Percentiles rank a stretch among this genome's conserved stretches.
These are phyloP conservation scores for Zea luxurians DNA, from an alignment of 176 grass and related monocot species.

Conservation along the genomic window DNA sequence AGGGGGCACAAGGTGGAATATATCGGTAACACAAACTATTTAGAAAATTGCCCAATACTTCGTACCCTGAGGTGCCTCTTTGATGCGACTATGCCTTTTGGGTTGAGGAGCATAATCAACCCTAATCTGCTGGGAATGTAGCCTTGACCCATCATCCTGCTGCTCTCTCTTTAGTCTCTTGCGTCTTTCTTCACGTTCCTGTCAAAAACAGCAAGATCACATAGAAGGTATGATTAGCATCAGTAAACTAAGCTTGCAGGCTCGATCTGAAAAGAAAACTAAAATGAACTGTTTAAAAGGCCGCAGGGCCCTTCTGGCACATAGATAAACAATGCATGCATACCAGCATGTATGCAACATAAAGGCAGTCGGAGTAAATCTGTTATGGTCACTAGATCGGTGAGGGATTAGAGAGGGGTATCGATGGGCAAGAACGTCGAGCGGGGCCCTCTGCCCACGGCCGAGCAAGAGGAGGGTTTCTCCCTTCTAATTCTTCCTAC, in stretches of 20 bases:
- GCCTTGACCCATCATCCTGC: slow-evolving; percentile 59
- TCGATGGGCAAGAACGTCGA: no score
- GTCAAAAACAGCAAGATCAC: slow-evolving; percentile 25
- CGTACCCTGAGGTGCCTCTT: slow-evolving; percentile 85
- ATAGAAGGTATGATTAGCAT: neutral
- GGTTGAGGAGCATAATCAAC: slow-evolving; percentile 66
- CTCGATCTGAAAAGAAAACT: neutral
- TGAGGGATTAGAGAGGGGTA: no score
- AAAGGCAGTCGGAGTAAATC: slow-evolving; percentile 1
- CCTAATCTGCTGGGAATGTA: slow-evolving; percentile 51
- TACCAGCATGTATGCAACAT: neutral
- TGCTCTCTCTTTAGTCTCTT: slow-evolving; percentile 64
- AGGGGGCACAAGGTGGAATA: neutral
- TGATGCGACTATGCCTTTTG: slow-evolving; percentile 62
- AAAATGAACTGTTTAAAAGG: neutral
- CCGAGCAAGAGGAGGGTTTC: no score
- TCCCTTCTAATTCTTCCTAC: no score
- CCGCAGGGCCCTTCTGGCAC: neutral
- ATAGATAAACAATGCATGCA: neutral
- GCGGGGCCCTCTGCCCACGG: no score
- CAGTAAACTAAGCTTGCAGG: neutral
- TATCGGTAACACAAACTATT: neutral
- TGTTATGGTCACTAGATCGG: no score
- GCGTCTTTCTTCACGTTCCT: slow-evolving; percentile 93
- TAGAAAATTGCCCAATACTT: slow-evolving; percentile 5